These are phyloP conservation scores for Backusella mclennaniae DNA, from an alignment of 192 early-diverging fungal species.

Conservation along the genomic window DNA sequence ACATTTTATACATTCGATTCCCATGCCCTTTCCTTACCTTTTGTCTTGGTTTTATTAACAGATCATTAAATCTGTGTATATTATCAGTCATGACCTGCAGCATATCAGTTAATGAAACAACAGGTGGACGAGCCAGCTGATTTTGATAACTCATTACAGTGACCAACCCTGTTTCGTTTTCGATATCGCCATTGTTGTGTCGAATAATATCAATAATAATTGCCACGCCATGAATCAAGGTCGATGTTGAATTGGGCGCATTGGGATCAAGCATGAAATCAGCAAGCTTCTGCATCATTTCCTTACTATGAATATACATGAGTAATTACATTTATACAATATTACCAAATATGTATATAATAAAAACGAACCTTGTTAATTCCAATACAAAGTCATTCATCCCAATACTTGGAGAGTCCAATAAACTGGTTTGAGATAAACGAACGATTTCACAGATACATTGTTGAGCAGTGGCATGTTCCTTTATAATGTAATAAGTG, in stretches of 20 bases:
- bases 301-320: conserved; percentile 49
- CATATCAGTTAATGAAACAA: conserved; percentile 77
- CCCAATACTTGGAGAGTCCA: conserved; percentile 36
- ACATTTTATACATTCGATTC: too few species aligned
- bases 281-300: conserved; percentile 74
- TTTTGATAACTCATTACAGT: conserved; percentile 12
- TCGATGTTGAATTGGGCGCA: conserved; percentile 80
- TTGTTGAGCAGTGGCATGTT: conserved; percentile 42
- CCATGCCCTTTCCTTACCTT: conserved; percentile 45
- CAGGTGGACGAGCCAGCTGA: background rate
- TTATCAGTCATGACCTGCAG: conserved; percentile 80
- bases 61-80: conserved; percentile 71
- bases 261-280: conserved; percentile 82
- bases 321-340: background rate
- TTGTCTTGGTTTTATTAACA: conserved; percentile 76
- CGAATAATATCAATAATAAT: conserved; percentile 98
- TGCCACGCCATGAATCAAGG: conserved; percentile 90
- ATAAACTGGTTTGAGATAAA: conserved; percentile 36
- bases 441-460: conserved; percentile 41
- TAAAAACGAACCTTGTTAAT: conserved; percentile 28
- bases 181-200: conserved; percentile 72
- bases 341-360: background rate
- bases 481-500: background rate
- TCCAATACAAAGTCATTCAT: conserved; percentile 33
- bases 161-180: conserved; percentile 26